Conservation (phyloP, 2,329 filamentous ascomycete species). For the Fusarium nisikadoi region DNA sequence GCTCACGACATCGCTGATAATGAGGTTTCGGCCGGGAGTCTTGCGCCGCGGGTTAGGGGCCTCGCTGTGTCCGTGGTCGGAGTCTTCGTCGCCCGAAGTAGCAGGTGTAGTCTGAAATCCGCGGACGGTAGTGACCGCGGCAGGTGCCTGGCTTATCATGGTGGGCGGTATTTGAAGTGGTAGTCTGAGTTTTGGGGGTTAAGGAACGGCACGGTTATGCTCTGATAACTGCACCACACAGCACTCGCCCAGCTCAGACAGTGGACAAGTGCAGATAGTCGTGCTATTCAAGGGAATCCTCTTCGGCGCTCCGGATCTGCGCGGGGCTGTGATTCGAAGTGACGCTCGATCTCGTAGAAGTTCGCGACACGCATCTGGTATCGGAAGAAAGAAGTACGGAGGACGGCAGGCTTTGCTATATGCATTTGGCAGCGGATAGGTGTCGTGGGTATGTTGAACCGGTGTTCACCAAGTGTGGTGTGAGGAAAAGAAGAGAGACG, state of each 20-base stretch:
- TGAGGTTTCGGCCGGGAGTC: constrained; percentile 52
- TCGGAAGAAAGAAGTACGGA: constrained; percentile 61
- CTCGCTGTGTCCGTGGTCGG: constrained; percentile 57
- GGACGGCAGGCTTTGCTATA: constrained; percentile 60
- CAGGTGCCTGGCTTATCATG: constrained; percentile 60
- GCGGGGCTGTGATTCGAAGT: constrained; percentile 62
- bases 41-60: constrained; percentile 54
- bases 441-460: constrained; percentile 26
- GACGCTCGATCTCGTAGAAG: constrained; percentile 60
- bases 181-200: constrained; percentile 1
- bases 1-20: constrained; percentile 69
- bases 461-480: constrained; percentile 45
- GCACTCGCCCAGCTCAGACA: constrained; percentile 26
- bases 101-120: constrained; percentile 66
- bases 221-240: constrained; percentile 32
- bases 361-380: constrained; percentile 66
- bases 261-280: constrained; percentile 34
- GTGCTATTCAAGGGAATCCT: constrained; percentile 57
- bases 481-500: constrained; percentile 34
- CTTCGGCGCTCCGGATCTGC: constrained; percentile 70
- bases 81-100: constrained; percentile 68
- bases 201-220: constrained; percentile 32
- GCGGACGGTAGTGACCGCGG: constrained; percentile 65
- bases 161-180: constrained; percentile 33
- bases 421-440: constrained; percentile 61